Evolutionary conservation across 192 early-diverging fungal genomes (phyloP).

Genomic region (Chytriomyces sp.): DNA sequence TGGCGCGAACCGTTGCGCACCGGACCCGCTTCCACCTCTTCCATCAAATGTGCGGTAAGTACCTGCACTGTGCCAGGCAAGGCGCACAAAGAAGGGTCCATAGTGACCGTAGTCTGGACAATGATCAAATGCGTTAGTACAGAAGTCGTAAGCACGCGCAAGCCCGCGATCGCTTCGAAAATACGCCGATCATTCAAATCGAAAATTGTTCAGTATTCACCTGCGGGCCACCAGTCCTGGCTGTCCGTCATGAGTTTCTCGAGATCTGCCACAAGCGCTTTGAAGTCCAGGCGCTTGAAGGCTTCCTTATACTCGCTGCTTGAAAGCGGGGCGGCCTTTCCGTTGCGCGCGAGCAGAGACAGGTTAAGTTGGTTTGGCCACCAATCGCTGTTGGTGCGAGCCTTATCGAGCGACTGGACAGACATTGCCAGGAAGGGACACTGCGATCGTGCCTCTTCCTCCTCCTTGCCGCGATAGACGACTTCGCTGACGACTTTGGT

Average conservation of each 20-base stretch:
- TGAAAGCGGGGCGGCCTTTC: not conserved
- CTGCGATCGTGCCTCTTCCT: not conserved
- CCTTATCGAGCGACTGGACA: not conserved
- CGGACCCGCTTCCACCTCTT: constrained; percentile 41
- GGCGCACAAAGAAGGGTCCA: constrained; percentile 63
- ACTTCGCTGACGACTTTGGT: not conserved
- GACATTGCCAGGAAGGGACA: constrained; percentile 19
- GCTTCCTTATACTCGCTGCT: not conserved
- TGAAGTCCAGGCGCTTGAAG: constrained; percentile 21
- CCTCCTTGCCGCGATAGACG: not conserved
- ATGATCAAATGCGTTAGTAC: constrained; percentile 20
- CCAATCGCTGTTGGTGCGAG: constrained; percentile 1
- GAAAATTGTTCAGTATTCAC: not conserved
- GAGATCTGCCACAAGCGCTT: constrained; percentile 24
- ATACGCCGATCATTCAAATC: no score
- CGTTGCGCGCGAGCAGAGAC: not conserved
- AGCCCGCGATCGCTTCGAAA: no score
- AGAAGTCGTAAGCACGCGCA: no score
- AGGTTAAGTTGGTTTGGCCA: constrained; percentile 30
- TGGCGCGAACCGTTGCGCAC: constrained; percentile 42
- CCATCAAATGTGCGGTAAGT: constrained; percentile 60
- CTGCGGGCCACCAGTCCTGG: constrained; percentile 30
- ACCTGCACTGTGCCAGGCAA: constrained; percentile 71
- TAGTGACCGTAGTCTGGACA: constrained; percentile 58
- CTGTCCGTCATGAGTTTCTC: constrained; percentile 9